Base-by-base conservation (phyloP, 2,329 filamentous ascomycete genomes). In the Dothideomycetes sp. region DNA sequence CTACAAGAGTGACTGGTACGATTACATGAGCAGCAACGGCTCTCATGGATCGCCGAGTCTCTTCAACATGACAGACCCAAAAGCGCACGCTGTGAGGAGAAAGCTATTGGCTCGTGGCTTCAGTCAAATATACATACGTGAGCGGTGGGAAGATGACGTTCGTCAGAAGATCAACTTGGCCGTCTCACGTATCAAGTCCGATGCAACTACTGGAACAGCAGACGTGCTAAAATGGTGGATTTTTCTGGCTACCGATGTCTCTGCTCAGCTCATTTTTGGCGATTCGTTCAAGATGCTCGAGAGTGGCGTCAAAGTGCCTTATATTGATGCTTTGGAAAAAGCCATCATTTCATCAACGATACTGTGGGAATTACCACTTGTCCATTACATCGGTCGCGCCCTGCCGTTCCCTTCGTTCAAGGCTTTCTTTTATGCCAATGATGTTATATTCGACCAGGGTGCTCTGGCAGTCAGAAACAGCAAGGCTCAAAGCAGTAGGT, bases 161-260 rank as follows among this genome's bases (percentile, higher is more conserved):
- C 48, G 53, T 18, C 50, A 56, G 19, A 61, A 59, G 47, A 52
- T 54, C 0, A 41, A 43, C 12, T 45, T 61, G n/a, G 57, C 57
- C 5, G 54, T 66, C 2, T 16, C 43, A 3, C 51, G 53, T 27
- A 63, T 65, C 34, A 51, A 51, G 20, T 43, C 43, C 2, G 54
- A 55, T 19, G 44, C 47, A 6, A 49, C 33, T 35, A 33, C 56
- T 54, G 60, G 61, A 11, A 22, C 30, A 3, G 57, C 56, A 5
- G 63, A 68, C 49, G 42, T 65, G 4, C 40, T 63, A 33, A 59
- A 62, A 36, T 67, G 64, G 64, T 58, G 27, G 25, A 63, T 59
- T 11, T 55, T 64, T 10, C 57, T 65, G 52, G 57, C 62, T 6
- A 56, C 57, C 0, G 64, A 67, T 48, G 54, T 65, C 6, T 57